phyloP scores from a whole-genome alignment of 805 yeast genomes.

The Saccharomycopsis selenospora region DNA sequence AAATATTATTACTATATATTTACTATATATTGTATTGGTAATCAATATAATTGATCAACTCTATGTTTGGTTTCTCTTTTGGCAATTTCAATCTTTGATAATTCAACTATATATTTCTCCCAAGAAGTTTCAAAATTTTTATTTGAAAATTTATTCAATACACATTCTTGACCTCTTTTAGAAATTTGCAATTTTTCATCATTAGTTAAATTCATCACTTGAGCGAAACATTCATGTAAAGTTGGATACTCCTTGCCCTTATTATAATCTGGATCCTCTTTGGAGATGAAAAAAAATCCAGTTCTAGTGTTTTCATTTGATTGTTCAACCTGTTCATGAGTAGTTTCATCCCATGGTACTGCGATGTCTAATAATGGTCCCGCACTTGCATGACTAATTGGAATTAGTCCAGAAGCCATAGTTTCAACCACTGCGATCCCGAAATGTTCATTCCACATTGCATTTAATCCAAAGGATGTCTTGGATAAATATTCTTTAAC shows the following conservation, averaged over 20 bases:
- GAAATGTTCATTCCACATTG: conserved; percentile 99
- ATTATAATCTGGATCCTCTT: conserved; percentile 61
- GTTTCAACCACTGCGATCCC: conserved; percentile 97
- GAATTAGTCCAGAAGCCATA: conserved; percentile 76
- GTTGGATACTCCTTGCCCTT: conserved; percentile 31
- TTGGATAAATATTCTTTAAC: conserved; percentile 47
- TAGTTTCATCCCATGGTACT: conserved; percentile 39
- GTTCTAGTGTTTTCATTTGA: conserved; percentile 41
- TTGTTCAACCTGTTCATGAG: conserved; percentile 24
- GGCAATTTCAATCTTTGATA: conserved; percentile 7
- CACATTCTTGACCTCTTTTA: conserved; percentile 38
- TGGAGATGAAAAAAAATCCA: conserved; percentile 75
- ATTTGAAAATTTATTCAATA: conserved; percentile 53
- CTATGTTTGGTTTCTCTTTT: conserved; percentile 11
- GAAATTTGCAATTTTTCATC: conserved; percentile 37
- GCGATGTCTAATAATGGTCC: conserved; percentile 91
- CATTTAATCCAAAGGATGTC: conserved; percentile 75
- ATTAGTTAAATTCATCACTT: conserved; percentile 35
- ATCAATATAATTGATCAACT: conserved; percentile 12
- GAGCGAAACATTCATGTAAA: conserved; percentile 42
- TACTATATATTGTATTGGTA: neutral
- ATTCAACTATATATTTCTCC: conserved; percentile 29
- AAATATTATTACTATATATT: no score
- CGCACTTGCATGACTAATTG: conserved; percentile 89
- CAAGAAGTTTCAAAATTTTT: conserved; percentile 47